Percentiles rank a stretch among this genome's conserved stretches.
phyloP scores from a whole-genome alignment of 345 rosid species.

The Arabidopsis thaliana region DNA sequence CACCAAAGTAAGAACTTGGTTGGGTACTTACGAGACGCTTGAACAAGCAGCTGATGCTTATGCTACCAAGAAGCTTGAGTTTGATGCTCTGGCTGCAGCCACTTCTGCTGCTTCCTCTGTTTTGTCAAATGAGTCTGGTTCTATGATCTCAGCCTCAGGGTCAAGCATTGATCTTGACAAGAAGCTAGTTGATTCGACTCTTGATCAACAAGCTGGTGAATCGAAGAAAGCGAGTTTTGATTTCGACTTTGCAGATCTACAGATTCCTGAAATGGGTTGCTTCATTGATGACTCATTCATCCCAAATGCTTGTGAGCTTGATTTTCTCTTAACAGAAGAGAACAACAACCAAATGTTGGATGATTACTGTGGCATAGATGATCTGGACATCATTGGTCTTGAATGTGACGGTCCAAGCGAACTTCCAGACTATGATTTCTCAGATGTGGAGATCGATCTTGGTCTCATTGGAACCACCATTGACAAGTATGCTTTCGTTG shows the following conservation, averaged over 20 bases:
- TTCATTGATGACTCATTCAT: slow-evolving; percentile 47
- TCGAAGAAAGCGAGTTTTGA: slow-evolving; percentile 27
- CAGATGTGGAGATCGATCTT: slow-evolving; percentile 58
- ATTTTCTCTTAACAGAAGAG: slow-evolving; percentile 55
- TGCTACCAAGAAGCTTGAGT: slow-evolving; percentile 69
- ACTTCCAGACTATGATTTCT: slow-evolving; percentile 84
- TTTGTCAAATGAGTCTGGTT: slow-evolving; percentile 24
- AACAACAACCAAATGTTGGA: slow-evolving; percentile 52
- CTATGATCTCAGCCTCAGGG: slow-evolving; percentile 47
- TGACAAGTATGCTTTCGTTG: slow-evolving; percentile 39
- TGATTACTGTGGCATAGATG: slow-evolving; percentile 67
- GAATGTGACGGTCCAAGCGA: slow-evolving; percentile 56
- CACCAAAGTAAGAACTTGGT: slow-evolving; percentile 72
- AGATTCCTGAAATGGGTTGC: slow-evolving; percentile 56
- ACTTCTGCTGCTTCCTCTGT: slow-evolving; percentile 21
- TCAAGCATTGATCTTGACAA: slow-evolving; percentile 38
- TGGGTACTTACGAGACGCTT: slow-evolving; percentile 81
- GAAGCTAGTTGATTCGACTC: background rate
- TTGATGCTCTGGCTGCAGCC: slow-evolving; percentile 53
- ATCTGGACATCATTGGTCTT: slow-evolving; percentile 59
- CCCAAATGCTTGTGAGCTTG: slow-evolving; percentile 50
- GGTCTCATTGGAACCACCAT: slow-evolving; percentile 54
- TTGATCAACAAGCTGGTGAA: slow-evolving; percentile 5
- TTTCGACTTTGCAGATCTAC: slow-evolving; percentile 51
- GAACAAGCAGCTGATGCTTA: slow-evolving; percentile 93